Evolutionary conservation across 495 filamentous ascomycete species (phyloP).

Genomic region (Aspergillus egyptiacus): DNA sequence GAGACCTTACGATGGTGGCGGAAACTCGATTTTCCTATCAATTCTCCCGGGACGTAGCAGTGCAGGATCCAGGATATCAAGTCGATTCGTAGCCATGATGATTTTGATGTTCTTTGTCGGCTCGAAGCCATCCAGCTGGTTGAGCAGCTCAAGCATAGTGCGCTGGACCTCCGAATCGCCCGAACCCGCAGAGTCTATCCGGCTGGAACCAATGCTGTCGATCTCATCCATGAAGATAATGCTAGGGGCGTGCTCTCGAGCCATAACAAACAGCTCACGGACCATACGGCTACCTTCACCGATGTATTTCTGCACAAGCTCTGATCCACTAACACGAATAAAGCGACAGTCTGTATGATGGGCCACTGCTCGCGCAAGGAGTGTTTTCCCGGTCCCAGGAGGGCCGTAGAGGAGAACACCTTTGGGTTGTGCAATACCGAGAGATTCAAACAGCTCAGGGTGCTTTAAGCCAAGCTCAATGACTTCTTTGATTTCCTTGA

Average conservation of each 20-base stretch:
- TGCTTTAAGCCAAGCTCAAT: conserved; percentile 98
- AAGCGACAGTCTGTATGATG: conserved; percentile 99
- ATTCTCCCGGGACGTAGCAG: conserved; percentile 91
- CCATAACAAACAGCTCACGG: conserved; percentile 98
- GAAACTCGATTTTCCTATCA: conserved; percentile 99
- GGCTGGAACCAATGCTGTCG: conserved; percentile 94
- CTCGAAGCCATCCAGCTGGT: conserved; percentile 98
- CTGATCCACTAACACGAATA: conserved; percentile 92
- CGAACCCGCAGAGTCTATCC: conserved; percentile 89
- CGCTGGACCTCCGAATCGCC: conserved; percentile 99
- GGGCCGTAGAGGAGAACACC: conserved; percentile 96
- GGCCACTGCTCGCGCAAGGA: conserved; percentile 90
- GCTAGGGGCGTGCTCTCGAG: conserved; percentile 94
- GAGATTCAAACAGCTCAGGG: conserved; percentile 95
- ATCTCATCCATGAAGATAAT: conserved; percentile 99
- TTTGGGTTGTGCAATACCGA: conserved; percentile 97
- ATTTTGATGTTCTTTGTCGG: conserved; percentile 99
- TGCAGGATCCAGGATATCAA: conserved; percentile 95
- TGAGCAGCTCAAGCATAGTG: conserved; percentile 97
- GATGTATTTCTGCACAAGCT: conserved; percentile 98
- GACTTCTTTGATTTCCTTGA: conserved; percentile 99
- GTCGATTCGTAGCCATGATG: conserved; percentile 97
- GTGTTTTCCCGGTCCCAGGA: conserved; percentile 94
- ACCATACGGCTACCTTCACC: conserved; percentile 98
- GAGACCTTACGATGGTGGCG: conserved; percentile 69